Evolutionary conservation across 2,329 filamentous ascomycete genomes (phyloP).

Genomic region (Zymoseptoria ardabiliae): DNA sequence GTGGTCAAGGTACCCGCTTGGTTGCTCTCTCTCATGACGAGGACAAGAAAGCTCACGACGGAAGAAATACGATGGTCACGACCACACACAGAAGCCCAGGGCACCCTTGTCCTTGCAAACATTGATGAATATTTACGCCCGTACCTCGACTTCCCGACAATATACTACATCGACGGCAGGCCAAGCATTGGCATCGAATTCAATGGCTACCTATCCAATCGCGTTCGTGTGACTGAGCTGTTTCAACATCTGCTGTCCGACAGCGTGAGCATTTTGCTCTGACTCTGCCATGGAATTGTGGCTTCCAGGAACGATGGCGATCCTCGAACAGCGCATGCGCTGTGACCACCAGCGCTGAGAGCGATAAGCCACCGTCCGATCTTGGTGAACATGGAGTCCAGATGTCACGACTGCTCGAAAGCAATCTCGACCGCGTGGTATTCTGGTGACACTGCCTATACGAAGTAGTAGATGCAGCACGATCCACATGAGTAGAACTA

Average conservation of each 20-base stretch:
- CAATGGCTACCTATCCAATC: not conserved
- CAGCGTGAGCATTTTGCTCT: not conserved
- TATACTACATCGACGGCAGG: not conserved
- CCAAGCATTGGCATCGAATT: not conserved
- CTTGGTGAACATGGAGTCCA: not conserved
- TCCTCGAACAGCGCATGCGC: not conserved
- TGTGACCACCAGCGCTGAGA: no score
- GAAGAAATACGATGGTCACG: not conserved
- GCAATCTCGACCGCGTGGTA: not conserved
- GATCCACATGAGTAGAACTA: not conserved
- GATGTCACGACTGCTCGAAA: not conserved
- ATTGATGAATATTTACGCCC: not conserved
- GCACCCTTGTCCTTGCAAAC: not conserved
- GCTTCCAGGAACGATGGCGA: not conserved
- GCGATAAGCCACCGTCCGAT: no score
- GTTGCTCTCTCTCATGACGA: not conserved
- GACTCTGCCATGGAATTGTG: not conserved
- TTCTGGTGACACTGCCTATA: not conserved
- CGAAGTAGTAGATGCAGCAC: not conserved
- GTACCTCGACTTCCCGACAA: not conserved
- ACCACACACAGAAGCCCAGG: not conserved
- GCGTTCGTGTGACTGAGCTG: not conserved
- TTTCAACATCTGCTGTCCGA: not conserved
- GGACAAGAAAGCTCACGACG: no score
- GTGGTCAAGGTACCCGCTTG: not conserved